Percentiles rank a stretch among this genome's conserved stretches.
Conservation (phyloP, 2,329 filamentous ascomycete species). For the Graphilbum ipis-grandicollis region DNA sequence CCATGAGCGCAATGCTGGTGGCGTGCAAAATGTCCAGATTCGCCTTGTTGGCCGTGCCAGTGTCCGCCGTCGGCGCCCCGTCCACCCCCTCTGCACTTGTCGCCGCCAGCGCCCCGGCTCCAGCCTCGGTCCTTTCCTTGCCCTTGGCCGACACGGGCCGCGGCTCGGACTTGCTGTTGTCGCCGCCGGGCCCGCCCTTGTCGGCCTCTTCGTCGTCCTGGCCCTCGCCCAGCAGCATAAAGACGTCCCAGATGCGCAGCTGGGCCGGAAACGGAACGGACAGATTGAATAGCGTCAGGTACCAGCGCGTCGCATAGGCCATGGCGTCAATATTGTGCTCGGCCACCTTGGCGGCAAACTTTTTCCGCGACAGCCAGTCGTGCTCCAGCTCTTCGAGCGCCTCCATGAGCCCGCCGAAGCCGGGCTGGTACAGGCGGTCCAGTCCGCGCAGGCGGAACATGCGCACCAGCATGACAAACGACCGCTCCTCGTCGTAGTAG, state of each 20-base stretch:
- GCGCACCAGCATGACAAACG: constrained; percentile 92
- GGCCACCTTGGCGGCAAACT: constrained; percentile 52
- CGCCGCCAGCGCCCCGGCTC: too few species aligned
- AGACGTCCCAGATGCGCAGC: constrained; percentile 92
- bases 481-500: constrained; percentile 89
- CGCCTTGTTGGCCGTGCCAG: background rate
- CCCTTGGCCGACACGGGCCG: background rate
- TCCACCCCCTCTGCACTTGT: too few species aligned
- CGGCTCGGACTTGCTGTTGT: too few species aligned
- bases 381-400: constrained; percentile 73
- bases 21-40: constrained; percentile 73
- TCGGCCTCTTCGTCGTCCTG: background rate
- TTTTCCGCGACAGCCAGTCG: constrained; percentile 61
- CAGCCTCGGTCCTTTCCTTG: too few species aligned
- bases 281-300: constrained; percentile 92
- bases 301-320: constrained; percentile 94
- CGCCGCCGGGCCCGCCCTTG: too few species aligned
- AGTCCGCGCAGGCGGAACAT: constrained; percentile 82
- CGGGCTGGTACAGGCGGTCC: constrained; percentile 65
- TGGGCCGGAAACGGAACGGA: constrained; percentile 89
- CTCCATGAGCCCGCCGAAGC: constrained; percentile 74
- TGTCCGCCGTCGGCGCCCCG: too few species aligned
- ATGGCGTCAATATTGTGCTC: constrained; percentile 71
- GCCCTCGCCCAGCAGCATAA: constrained; percentile 72
- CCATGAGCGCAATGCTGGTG: constrained; percentile 74